A percentile compares a stretch with the other conserved stretches of the same genome.
phyloP scores from a whole-genome alignment of 2,329 filamentous ascomycete species.

The Pestalotiopsis sp. region DNA sequence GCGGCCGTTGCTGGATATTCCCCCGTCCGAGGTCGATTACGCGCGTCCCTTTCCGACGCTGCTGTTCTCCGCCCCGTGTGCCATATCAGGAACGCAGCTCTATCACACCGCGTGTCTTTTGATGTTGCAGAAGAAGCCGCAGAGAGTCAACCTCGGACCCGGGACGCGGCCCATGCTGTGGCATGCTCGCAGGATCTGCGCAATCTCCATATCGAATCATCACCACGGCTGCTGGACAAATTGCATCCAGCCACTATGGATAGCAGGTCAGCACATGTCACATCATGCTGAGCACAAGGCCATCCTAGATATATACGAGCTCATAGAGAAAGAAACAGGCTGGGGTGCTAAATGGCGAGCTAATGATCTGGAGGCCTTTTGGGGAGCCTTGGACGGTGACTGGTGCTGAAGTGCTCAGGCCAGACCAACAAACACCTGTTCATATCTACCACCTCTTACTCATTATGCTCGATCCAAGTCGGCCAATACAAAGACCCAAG shows the following conservation, averaged over 20 bases:
- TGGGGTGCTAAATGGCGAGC: constrained; percentile 55
- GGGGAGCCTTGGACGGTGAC: constrained; percentile 37
- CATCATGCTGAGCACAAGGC: constrained; percentile 38
- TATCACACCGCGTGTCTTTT: constrained; percentile 6
- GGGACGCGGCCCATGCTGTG: constrained; percentile 4
- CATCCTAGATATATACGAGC: constrained; percentile 47
- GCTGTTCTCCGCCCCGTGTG: neutral
- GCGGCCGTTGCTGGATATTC: constrained; percentile 29
- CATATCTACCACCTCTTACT: neutral
- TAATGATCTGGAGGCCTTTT: constrained; percentile 51
- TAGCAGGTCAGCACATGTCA: constrained; percentile 25
- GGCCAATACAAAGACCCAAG: no score
- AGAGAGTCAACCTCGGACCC: neutral
- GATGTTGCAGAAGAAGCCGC: constrained; percentile 6
- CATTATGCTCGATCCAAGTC: neutral
- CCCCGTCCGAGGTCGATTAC: neutral
- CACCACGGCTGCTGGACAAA: constrained; percentile 11
- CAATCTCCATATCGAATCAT: constrained; percentile 1
- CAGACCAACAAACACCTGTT: neutral
- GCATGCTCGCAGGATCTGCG: constrained; percentile 3
- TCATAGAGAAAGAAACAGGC: constrained; percentile 52
- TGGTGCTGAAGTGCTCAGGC: neutral
- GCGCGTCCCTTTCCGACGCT: constrained; percentile 2
- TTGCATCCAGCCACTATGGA: constrained; percentile 6
- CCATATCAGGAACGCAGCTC: constrained; percentile 5